phyloP scores from a whole-genome alignment of 78 protist genomes.

The Creolimax fragrantissima region DNA sequence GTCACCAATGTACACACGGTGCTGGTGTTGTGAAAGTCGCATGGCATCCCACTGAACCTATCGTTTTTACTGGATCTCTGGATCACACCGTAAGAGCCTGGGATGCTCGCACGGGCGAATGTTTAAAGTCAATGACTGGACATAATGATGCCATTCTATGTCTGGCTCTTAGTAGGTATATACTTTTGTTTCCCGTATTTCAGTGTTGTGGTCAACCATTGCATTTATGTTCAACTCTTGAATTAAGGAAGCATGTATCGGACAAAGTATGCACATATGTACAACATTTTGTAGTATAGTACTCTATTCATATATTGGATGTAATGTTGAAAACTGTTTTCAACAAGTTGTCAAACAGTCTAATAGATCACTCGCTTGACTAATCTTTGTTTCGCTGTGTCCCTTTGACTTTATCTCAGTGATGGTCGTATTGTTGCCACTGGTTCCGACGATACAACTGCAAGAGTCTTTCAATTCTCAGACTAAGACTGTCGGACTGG shows the following conservation, averaged over 20 bases:
- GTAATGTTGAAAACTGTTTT: not conserved
- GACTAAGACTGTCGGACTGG: no score
- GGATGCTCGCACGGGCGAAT: conserved; percentile 14
- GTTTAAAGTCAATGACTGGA: not conserved
- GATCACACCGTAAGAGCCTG: not conserved
- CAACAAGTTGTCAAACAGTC: not conserved
- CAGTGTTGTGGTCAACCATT: not conserved
- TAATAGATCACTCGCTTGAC: no score
- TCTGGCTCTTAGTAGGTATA: not conserved
- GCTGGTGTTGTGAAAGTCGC: not conserved
- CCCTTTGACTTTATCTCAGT: not conserved
- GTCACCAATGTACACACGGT: not conserved
- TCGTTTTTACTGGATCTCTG: not conserved
- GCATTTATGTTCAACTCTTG: no score
- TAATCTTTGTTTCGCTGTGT: not conserved
- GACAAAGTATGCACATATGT: not conserved
- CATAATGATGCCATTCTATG: not conserved
- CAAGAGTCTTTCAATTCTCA: not conserved
- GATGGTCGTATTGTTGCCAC: not conserved
- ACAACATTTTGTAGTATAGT: not conserved
- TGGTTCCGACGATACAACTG: not conserved
- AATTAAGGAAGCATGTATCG: not conserved
- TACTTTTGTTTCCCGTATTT: not conserved
- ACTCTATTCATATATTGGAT: not conserved
- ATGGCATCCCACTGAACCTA: conserved; percentile 10